Percentiles rank a stretch among this genome's conserved stretches.
Conservation (phyloP, 1,284 basidiomycete species). For the Moesziomyces sp. region DNA sequence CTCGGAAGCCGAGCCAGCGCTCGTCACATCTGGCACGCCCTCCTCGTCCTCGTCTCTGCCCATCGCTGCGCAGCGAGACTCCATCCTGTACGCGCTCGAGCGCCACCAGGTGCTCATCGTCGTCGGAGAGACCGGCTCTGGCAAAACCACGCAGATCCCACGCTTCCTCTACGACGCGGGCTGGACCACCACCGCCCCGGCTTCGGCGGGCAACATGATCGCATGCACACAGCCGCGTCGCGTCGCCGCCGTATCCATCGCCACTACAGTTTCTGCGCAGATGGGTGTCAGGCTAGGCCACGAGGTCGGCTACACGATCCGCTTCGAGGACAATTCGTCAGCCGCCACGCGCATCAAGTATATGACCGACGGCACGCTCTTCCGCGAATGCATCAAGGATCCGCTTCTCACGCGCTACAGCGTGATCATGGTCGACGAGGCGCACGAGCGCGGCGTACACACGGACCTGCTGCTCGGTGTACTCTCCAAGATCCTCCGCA, state of each 20-base stretch:
- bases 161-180: constrained; percentile 90
- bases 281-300: constrained; percentile 75
- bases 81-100: constrained; percentile 85
- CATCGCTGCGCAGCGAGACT: constrained; percentile 85
- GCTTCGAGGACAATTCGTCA: constrained; percentile 68
- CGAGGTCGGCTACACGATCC: constrained; percentile 74
- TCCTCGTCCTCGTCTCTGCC: constrained; percentile 72
- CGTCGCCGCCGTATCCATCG: constrained; percentile 67
- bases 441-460: constrained; percentile 68
- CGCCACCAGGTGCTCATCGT: constrained; percentile 84
- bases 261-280: constrained; percentile 67
- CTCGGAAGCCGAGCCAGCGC: constrained; percentile 4
- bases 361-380: constrained; percentile 58
- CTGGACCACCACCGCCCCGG: constrained; percentile 59
- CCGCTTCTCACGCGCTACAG: constrained; percentile 61
- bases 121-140: constrained; percentile 59
- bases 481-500: constrained; percentile 77
- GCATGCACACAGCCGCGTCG: constrained; percentile 68
- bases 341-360: constrained; percentile 67
- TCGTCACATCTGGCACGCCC: background rate
- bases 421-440: constrained; percentile 70
- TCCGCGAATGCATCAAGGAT: constrained; percentile 60
- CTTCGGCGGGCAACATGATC: constrained; percentile 51
- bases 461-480: constrained; percentile 69
- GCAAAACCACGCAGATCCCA: constrained; percentile 76